A percentile compares a stretch with the other conserved stretches of the same genome.
phyloP scores from a whole-genome alignment of 495 filamentous ascomycete genomes.

The Parmelia sp. region DNA sequence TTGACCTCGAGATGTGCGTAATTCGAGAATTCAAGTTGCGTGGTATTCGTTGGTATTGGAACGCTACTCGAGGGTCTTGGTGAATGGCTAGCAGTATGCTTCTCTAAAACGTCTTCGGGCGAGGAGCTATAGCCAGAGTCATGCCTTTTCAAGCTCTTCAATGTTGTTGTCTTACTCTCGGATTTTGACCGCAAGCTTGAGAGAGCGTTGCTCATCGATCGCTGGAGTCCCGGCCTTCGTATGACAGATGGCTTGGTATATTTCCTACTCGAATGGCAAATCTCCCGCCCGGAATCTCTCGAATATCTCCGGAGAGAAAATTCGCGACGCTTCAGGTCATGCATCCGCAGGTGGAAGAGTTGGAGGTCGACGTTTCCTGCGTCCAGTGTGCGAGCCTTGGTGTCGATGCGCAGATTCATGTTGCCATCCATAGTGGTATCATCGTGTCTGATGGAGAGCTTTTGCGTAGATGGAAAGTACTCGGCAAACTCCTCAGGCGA shows the following conservation, averaged over 20 bases:
- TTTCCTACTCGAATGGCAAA: slow-evolving; percentile 78
- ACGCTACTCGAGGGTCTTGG: slow-evolving; percentile 19
- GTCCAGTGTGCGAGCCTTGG: slow-evolving; percentile 52
- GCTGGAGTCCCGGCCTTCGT: slow-evolving; percentile 51
- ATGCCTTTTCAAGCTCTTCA: slow-evolving; percentile 33
- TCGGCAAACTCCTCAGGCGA: slow-evolving; percentile 78
- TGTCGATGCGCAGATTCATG: slow-evolving; percentile 93
- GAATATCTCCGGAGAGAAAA: slow-evolving; percentile 91
- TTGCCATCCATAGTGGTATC: slow-evolving; percentile 89
- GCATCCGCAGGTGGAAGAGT: slow-evolving; percentile 93
- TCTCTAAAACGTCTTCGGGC: slow-evolving; percentile 43
- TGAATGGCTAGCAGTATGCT: slow-evolving; percentile 31
- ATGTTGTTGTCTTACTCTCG: slow-evolving; percentile 32
- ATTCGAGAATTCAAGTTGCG: slow-evolving; percentile 91
- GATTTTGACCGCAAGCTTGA: slow-evolving; percentile 58
- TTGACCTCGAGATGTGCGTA: slow-evolving; percentile 88
- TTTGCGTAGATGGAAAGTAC: slow-evolving; percentile 77
- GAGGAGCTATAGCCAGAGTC: slow-evolving; percentile 57
- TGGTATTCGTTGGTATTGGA: slow-evolving; percentile 53
- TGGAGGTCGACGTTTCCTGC: slow-evolving; percentile 62
- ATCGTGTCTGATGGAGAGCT: slow-evolving; percentile 81
- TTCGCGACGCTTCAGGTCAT: slow-evolving; percentile 77
- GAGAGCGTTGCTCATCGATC: slow-evolving; percentile 71
- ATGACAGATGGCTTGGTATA: slow-evolving; percentile 48
- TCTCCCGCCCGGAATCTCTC: slow-evolving; percentile 85